A percentile compares a stretch with the other conserved stretches of the same genome.
Evolutionary conservation across 192 early-diverging fungal genomes (phyloP).

Genomic region (Dimargaris cristalligena): DNA sequence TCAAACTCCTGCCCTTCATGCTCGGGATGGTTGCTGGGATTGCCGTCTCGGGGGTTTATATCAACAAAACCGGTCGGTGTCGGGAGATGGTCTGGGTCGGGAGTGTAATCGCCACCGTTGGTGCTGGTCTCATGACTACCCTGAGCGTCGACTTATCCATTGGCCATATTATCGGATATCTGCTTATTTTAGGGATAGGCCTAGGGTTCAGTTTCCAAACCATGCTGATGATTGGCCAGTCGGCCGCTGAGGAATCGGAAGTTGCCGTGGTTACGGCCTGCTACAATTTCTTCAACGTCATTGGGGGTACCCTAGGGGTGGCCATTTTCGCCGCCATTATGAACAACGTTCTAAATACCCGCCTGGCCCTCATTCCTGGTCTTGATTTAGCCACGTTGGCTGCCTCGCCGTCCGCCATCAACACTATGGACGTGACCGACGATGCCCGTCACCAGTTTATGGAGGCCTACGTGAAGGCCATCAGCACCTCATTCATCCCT

Average conservation of each 20-base stretch:
- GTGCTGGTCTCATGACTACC: conserved; percentile 36
- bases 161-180: conserved; percentile 32
- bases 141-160: conserved; percentile 28
- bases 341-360: neutral
- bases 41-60: conserved; percentile 30
- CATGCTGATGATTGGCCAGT: conserved; percentile 24
- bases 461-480: neutral
- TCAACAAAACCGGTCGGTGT: conserved; percentile 33
- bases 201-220: conserved; percentile 40
- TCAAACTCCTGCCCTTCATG: conserved; percentile 46
- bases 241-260: conserved; percentile 23
- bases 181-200: conserved; percentile 35
- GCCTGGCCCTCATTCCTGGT: neutral
- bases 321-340: conserved; percentile 16
- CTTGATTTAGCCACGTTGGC: neutral
- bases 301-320: conserved; percentile 40
- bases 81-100: conserved; percentile 35
- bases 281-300: conserved; percentile 30
- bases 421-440: neutral
- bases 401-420: neutral
- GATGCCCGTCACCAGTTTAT: neutral
- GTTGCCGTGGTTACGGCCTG: conserved; percentile 33
- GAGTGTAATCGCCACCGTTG: conserved; percentile 28
- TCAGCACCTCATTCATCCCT: neutral
- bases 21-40: conserved; percentile 33